Percentiles rank a stretch among this genome's conserved stretches.
Conservation (phyloP, 345 rosid species). For the Eutrema yunnanense region DNA sequence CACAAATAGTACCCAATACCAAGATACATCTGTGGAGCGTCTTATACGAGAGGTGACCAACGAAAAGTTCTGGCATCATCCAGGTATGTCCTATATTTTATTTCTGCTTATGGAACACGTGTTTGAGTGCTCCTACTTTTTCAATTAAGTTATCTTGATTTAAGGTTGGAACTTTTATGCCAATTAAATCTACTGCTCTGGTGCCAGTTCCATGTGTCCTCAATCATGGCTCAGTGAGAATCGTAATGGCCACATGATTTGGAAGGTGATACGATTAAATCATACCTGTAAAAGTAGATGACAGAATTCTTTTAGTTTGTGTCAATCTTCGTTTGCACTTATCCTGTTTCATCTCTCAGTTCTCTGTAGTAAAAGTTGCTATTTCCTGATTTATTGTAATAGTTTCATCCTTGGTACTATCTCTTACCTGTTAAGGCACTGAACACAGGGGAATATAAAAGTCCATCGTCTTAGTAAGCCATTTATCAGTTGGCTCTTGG, state of each 20-base stretch:
- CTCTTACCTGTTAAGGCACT: background rate
- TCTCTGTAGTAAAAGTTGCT: background rate
- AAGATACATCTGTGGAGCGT: slow-evolving; percentile 99
- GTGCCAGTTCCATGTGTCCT: slow-evolving; percentile 32
- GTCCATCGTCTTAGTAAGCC: background rate
- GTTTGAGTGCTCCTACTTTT: slow-evolving; percentile 21
- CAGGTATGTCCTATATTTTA: slow-evolving; percentile 26
- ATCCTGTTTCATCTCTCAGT: background rate
- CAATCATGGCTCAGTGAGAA: slow-evolving; percentile 34
- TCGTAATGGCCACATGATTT: slow-evolving; percentile 31
- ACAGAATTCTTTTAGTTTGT: slow-evolving; percentile 4
- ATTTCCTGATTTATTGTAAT: background rate
- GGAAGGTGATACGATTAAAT: slow-evolving; percentile 34
- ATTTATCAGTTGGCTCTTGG: background rate
- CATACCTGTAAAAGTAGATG: slow-evolving; percentile 29
- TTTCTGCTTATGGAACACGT: slow-evolving; percentile 6
- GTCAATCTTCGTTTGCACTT: background rate
- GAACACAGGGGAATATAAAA: background rate
- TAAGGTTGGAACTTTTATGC: slow-evolving; percentile 31
- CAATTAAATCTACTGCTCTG: slow-evolving; percentile 31
- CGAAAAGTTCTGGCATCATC: slow-evolving; percentile 87
- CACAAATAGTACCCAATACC: slow-evolving; percentile 43
- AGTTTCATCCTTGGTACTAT: background rate
- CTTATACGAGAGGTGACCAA: slow-evolving; percentile 94
- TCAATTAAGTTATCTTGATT: slow-evolving; percentile 20